Evolutionary conservation across 306 rosid species (phyloP), one percentile per base, ranked within the genome.

Genomic region (Canavalia ensiformis): DNA sequence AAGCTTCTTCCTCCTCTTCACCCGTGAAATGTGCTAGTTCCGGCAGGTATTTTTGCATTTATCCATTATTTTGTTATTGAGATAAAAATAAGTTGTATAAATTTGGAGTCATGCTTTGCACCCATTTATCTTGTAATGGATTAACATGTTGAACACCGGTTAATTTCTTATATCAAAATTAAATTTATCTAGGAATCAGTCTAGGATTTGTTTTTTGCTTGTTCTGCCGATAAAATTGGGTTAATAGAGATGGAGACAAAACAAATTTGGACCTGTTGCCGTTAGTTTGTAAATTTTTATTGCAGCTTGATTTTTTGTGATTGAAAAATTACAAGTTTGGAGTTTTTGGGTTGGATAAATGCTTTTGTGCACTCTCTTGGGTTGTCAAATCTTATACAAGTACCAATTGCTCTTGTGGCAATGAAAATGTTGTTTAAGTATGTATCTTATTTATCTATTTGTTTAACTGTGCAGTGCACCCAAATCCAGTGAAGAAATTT

Each of bases 41-140:
- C 49, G n/a, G 74, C 47, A 84, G 91, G 94, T 90, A 82, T 46
- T 72, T 34, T 76, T 13, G 9, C 28, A 72, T 73, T 82, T 62
- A 51, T 35, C 59, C 18, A 4, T n/a, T 51, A 33, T 54, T 25
- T 12, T 12, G 2, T 63, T 72, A 13, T 31, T 52, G 7, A 0
- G 60, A 6, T 34, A 10, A 12, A 52, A 66, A 45, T 45, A 4
- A 7, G 34, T 55, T 73, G 37, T 30, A 13, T 62, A 34, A 60
- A 30, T 34, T 60, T 79, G 60, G n/a, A 54, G 47, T 51, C 54
- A 18, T 72, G 49, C 8, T 46, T 70, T 18, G 25, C 25, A 18
- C 25, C 25, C 25, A 18, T 18, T 18, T 18, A 18, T 18, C 25
- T 18, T 18, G 25, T 18, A 18, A 18, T 18, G 11, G 0, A 33